Evolutionary conservation across 2,329 filamentous ascomycete species (phyloP), one percentile per base, ranked within the genome.

Genomic region (Pseudogymnoascus sp.): DNA sequence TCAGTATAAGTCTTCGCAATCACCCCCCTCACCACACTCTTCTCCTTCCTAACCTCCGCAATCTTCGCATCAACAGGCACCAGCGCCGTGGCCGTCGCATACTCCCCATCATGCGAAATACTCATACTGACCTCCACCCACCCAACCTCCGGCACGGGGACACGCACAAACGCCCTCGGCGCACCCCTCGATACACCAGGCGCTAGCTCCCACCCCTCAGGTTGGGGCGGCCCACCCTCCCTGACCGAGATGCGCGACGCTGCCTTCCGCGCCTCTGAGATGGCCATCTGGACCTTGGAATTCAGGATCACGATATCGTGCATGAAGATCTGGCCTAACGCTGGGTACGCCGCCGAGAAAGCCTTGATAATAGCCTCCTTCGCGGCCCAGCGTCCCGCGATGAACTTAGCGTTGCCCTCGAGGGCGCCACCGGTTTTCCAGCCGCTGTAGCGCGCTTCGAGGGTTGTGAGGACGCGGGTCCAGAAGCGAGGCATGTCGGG

Each of bases 331-430:
- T 60, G 26, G 2, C 24, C 19, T 2, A 14, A 3, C 7, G 8
- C 24, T 19, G 31, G 19, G 6, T 38, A 37, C 37, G 33, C 56
- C 16, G 31, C 37, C 19, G 12, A 1, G 7, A 60, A n/a, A 2
- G 56, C 56, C 56, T 60, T 60, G 4, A 60, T 38, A 6, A 60
- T 14, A 4, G 56, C 56, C 10, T 60, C 56, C 24, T 60, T 60
- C 4, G 33, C 56, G 4, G 56, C 56, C 56, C 56, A 60, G 10
- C 56, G 33, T 1, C 56, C 56, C 4, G 31, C 28, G 22, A 60
- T 8, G 6, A 60, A 60, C 7, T 1, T 28, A 1, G 33, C 16
- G 14, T 11, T 28, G 4, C 5, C 1, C 3, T 11, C 4, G 14
- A 53, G 14, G 3, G 1, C 26, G 7, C 14, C 14, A 2, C 12